phyloP scores from a whole-genome alignment of 2,329 filamentous ascomycete genomes.

The Neospermospora avenae region DNA sequence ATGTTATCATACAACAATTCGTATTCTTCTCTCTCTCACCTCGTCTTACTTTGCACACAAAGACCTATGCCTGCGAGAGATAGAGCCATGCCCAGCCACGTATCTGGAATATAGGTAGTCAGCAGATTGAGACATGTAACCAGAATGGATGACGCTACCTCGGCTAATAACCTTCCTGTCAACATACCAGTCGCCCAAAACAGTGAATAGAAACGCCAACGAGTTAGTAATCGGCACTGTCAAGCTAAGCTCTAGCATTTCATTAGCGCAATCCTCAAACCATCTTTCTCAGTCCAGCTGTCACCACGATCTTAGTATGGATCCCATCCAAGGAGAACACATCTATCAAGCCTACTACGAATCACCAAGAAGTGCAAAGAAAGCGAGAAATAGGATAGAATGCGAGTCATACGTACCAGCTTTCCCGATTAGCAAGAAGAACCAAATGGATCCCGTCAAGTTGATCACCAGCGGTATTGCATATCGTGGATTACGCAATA shows the following conservation, averaged over 20 bases:
- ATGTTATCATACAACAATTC: not conserved
- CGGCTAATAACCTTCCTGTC: conserved; percentile 85
- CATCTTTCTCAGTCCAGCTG: not conserved
- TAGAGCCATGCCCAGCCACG: conserved; percentile 75
- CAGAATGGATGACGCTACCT: conserved; percentile 46
- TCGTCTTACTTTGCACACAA: conserved; percentile 70
- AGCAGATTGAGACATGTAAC: not conserved
- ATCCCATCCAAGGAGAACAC: not conserved
- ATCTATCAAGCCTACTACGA: not conserved
- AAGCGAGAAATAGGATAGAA: not conserved
- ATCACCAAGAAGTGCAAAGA: not conserved
- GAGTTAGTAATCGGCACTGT: conserved; percentile 96
- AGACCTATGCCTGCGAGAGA: conserved; percentile 78
- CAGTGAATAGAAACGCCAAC: conserved; percentile 91
- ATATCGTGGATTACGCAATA: conserved; percentile 79
- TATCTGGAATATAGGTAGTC: conserved; percentile 56
- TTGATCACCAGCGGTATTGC: conserved; percentile 83
- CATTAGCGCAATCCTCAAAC: not conserved
- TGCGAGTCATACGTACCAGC: conserved; percentile 59
- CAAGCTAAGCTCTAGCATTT: conserved; percentile 71
- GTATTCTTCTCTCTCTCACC: conserved; percentile 5
- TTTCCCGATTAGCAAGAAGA: conserved; percentile 89
- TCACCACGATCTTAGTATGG: not conserved
- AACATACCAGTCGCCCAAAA: conserved; percentile 91
- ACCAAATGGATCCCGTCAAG: conserved; percentile 92